Evolutionary conservation across 331 rosid species (phyloP), one percentile per base, ranked within the genome.

Genomic region (Spiraea crenata): DNA sequence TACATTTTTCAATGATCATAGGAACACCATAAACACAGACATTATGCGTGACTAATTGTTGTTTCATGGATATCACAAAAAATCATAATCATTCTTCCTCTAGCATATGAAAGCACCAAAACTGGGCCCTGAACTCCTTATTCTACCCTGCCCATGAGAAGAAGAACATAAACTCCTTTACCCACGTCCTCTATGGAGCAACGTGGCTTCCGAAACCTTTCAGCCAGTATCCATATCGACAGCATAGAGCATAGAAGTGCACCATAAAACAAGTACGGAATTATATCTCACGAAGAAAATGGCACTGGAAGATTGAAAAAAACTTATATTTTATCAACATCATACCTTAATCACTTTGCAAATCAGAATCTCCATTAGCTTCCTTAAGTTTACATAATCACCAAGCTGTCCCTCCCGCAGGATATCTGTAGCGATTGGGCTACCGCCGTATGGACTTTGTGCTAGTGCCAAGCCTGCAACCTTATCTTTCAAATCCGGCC

Each of bases 381-480:
- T 91, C 63, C 99, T 89, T 76, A 91, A 35, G 76, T 95, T 95
- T 44, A 95, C 95, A 81, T 89, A 93, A 80, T 95, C 99, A 10
- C 99, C 96, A 69, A 95, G 93, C 81, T 95, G 99, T 70, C 99
- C 99, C 82, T 89, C 96, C 60, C 97, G 89, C 78, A 95, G 84
- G 73, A 91, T 90, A 84, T 91, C 99, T 1, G 99, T 91, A 67
- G 99, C 97, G 72, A 91, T 91, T 35, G 99, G 97, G 77, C 91
- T 91, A 65, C 99, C 99, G 19, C 99, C 97, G 72, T 91, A 95
- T 16, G 99, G 99, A 77, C 99, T 95, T 71, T 95, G 99, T 16
- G 96, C 90, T 61, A 95, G 81, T 13, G 70, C 97, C 82, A 95
- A 84, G 16, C 99, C 99, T 4, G 99, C 97, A 57, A 91, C 99